Evolutionary conservation across 768 basidiomycete genomes (phyloP), one percentile per base, ranked within the genome.

Genomic region (Lactarius sp.): DNA sequence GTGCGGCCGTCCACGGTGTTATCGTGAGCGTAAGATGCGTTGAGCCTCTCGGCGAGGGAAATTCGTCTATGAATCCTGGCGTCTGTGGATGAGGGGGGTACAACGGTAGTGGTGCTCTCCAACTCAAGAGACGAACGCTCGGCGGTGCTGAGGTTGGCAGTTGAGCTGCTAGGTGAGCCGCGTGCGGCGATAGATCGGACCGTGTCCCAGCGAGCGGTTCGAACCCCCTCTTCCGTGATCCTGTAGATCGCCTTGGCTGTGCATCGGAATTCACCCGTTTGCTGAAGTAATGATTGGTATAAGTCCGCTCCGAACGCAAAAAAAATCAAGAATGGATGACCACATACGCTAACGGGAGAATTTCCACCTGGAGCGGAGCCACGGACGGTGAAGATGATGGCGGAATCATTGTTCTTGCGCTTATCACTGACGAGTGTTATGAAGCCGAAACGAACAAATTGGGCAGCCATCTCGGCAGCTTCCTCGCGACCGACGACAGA

Each of bases 381-480:
- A 67, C 92, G 85, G 31, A 93, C 92, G 33, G 91, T 94, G 77
- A 94, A 94, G 73, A 94, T 93, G 77, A 94, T 92, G 22, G 92
- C 92, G 33, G 92, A 92, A 70, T 94, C 92, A 66, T 91, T 92
- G 71, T 88, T 90, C 78, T 91, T 92, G 68, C 92, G 82, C 79
- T 90, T 94, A 75, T 94, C 92, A 77, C 88, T 90, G 65, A 96
- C 92, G 49, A 98, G 80, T 3, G 78, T 77, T 75, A 99, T 89
- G 66, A 96, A 85, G 46, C 94, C 92, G 70, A 94, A 97, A 57
- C 97, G 87, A 52, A 98, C 94, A 70, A 98, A 98, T 73, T 98
- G 97, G 4, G 95, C 97, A 2, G 92, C 89, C 85, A 98, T 90
- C 79, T 99, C 97, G 12, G 94, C 92, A 0, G 94, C 95, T 74